phyloP scores from a whole-genome alignment of 2,329 filamentous ascomycete genomes.

The Phialocephala sp. region DNA sequence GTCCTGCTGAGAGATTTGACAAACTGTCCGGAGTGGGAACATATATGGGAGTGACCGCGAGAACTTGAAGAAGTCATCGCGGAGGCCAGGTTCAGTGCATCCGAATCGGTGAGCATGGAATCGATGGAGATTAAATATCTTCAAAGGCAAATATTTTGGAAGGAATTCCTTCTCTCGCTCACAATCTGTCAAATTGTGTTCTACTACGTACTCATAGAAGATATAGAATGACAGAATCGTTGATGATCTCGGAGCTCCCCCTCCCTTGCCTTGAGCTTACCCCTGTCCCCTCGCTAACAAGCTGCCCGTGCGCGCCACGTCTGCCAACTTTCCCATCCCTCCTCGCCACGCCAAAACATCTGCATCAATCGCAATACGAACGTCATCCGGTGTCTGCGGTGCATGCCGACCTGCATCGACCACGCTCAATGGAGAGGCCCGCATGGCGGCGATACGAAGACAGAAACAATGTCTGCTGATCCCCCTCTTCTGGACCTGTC shows the following conservation, averaged over 20 bases:
- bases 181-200: no score
- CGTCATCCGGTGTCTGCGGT: constrained; percentile 16
- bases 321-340: constrained; percentile 23
- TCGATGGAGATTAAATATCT: no score
- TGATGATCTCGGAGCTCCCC: neutral
- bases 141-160: no score
- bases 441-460: neutral
- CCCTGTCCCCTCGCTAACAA: neutral
- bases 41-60: no score
- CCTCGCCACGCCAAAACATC: constrained; percentile 1
- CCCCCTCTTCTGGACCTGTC: constrained; percentile 11
- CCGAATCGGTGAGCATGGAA: no score
- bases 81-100: no score
- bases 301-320: neutral
- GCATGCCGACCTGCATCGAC: neutral
- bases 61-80: no score
- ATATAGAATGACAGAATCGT: neutral
- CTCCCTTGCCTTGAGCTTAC: neutral
- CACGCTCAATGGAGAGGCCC: neutral
- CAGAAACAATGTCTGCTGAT: constrained; percentile 15
- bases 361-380: constrained; percentile 5
- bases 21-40: no score
- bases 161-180: no score
- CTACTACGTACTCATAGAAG: no score
- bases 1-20: no score